Evolutionary conservation across 495 filamentous ascomycete species (phyloP).

Genomic region (Stereocaulon alpinum): DNA sequence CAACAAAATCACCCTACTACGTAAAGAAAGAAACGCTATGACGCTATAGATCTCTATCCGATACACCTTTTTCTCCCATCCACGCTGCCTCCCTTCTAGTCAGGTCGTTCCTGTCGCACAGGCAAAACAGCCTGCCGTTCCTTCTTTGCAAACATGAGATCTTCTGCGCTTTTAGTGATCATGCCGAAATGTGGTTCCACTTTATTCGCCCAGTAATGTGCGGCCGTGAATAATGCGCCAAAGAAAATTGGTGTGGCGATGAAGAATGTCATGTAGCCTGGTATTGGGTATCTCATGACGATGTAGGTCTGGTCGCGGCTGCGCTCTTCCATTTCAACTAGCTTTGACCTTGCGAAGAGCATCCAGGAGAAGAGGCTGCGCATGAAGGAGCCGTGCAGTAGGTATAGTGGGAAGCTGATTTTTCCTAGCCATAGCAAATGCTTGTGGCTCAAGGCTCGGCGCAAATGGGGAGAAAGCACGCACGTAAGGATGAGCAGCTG

Average conservation of each 20-base stretch:
- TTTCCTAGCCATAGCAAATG: conserved; percentile 56
- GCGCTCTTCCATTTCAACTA: conserved; percentile 36
- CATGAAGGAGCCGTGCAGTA: conserved; percentile 55
- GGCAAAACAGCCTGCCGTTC: conserved; percentile 36
- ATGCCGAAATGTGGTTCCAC: conserved; percentile 56
- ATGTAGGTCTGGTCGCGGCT: conserved; percentile 22
- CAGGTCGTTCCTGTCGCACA: conserved; percentile 20
- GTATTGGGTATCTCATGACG: conserved; percentile 29
- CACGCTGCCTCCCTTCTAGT: not conserved
- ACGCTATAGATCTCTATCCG: no score
- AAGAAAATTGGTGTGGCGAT: conserved; percentile 48
- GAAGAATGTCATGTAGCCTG: conserved; percentile 34
- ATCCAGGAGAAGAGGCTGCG: conserved; percentile 54
- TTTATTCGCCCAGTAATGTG: conserved; percentile 53
- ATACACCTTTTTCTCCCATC: not conserved
- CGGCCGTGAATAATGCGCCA: conserved; percentile 44
- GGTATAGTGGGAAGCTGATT: conserved; percentile 59
- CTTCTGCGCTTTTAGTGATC: conserved; percentile 48
- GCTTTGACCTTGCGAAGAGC: conserved; percentile 46
- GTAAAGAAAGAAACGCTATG: no score
- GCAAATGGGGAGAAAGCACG: conserved; percentile 46
- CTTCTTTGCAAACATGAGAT: conserved; percentile 41
- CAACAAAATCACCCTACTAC: no score
- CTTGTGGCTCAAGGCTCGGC: conserved; percentile 44
- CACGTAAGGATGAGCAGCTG: conserved; percentile 48